A percentile compares a stretch with the other conserved stretches of the same genome.
Evolutionary conservation across 2,329 filamentous ascomycete species (phyloP).

Genomic region (Bimuria novae-zelandiae): DNA sequence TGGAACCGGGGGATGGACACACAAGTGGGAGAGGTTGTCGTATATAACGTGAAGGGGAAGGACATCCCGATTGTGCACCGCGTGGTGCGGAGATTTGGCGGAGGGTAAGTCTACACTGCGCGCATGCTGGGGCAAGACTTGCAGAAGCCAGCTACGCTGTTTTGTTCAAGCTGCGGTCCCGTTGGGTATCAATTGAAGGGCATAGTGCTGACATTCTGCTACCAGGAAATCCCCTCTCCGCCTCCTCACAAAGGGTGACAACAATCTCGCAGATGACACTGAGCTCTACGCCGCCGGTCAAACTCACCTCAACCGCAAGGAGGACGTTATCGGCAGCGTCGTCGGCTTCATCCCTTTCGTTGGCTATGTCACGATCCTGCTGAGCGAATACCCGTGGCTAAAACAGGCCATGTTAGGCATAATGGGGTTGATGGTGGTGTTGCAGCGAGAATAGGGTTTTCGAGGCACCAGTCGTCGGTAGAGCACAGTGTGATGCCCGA

Average conservation of each 20-base stretch:
- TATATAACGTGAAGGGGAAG: slow-evolving; percentile 87
- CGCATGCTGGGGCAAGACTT: not conserved
- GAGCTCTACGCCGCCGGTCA: slow-evolving; percentile 87
- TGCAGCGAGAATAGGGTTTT: slow-evolving; percentile 79
- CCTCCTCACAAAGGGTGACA: slow-evolving; percentile 95
- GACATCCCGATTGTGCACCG: slow-evolving; percentile 98
- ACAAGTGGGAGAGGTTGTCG: slow-evolving; percentile 73
- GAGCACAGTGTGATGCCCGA: not conserved
- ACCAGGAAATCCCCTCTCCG: slow-evolving; percentile 57
- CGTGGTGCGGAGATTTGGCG: slow-evolving; percentile 73
- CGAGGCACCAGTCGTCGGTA: not conserved
- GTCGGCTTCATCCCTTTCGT: slow-evolving; percentile 91
- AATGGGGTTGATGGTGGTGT: slow-evolving; percentile 91
- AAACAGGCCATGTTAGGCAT: slow-evolving; percentile 94
- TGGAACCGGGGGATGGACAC: slow-evolving; percentile 72
- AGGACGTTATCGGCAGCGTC: slow-evolving; percentile 92
- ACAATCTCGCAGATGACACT: slow-evolving; percentile 91
- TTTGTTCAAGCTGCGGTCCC: not conserved
- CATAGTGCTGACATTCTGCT: not conserved
- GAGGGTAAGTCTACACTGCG: slow-evolving; percentile 52
- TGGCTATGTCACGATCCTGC: slow-evolving; percentile 93
- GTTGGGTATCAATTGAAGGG: slow-evolving; percentile 1
- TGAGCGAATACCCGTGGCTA: slow-evolving; percentile 95
- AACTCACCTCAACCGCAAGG: slow-evolving; percentile 77
- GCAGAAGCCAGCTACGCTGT: slow-evolving; percentile 13